Conservation (phyloP, 768 basidiomycete species). For the Boletellus emodensis region DNA sequence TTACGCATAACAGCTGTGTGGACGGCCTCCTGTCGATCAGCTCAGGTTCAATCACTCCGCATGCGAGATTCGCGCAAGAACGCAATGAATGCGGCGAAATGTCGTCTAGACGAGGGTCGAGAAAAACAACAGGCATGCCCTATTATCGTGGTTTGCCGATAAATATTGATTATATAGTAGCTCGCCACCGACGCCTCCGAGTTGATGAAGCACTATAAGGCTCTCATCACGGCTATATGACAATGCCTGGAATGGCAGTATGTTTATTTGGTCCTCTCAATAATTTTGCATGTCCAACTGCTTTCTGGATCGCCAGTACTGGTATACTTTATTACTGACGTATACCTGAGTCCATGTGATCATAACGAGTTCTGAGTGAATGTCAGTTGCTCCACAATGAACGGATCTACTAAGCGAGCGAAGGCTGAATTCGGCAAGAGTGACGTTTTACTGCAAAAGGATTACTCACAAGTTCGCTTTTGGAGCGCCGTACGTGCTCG, state of each 20-base stretch:
- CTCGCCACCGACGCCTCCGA: constrained; percentile 37
- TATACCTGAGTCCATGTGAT: constrained; percentile 1
- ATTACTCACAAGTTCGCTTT: constrained; percentile 46
- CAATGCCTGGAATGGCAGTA: constrained; percentile 1
- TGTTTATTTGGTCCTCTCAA: constrained; percentile 2
- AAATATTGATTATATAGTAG: constrained; percentile 16
- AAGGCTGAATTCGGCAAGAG: constrained; percentile 2
- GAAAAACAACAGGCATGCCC: constrained; percentile 36
- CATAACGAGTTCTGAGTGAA: not conserved
- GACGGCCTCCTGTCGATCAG: constrained; percentile 18
- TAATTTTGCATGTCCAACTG: not conserved
- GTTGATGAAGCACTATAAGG: constrained; percentile 41
- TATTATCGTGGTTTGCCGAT: not conserved
- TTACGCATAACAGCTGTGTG: not conserved
- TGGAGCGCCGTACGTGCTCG: constrained; percentile 34
- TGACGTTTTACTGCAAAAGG: not conserved
- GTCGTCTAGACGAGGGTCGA: constrained; percentile 33
- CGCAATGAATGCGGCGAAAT: constrained; percentile 32
- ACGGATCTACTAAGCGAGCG: constrained; percentile 17
- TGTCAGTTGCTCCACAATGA: not conserved
- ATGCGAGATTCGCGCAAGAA: constrained; percentile 34
- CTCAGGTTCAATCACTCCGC: constrained; percentile 28
- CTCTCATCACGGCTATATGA: constrained; percentile 28
- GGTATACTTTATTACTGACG: not conserved
- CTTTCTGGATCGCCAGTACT: not conserved